Conservation (phyloP, 768 basidiomycete genomes). For the Podaxis carcinomalis region DNA sequence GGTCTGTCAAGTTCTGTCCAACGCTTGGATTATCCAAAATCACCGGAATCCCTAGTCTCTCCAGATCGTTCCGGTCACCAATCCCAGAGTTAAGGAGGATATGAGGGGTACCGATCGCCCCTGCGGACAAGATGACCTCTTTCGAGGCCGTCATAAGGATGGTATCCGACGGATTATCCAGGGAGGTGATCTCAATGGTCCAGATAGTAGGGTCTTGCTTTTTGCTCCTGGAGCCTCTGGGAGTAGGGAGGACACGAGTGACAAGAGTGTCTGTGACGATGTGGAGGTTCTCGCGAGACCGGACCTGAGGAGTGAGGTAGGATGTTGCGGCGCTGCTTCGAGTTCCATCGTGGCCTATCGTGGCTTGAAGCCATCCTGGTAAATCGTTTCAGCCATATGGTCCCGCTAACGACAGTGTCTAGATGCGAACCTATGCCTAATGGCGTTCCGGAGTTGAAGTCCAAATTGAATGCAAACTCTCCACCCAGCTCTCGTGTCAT, state of each 20-base stretch:
- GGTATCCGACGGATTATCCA: not conserved
- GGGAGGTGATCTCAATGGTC: slow-evolving; percentile 5
- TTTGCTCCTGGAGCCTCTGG: not conserved
- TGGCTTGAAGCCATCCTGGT: slow-evolving; percentile 8
- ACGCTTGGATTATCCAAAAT: slow-evolving; percentile 65
- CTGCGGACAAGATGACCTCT: slow-evolving; percentile 13
- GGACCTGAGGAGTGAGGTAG: slow-evolving; percentile 1
- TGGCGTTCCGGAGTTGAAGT: slow-evolving; percentile 12
- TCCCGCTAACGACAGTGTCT: not conserved
- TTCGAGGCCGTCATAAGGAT: slow-evolving; percentile 9
- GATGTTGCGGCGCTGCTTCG: slow-evolving; percentile 12
- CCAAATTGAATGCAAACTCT: slow-evolving; percentile 12
- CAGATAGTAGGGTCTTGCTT: not conserved
- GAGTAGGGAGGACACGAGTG: slow-evolving; percentile 4
- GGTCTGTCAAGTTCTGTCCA: slow-evolving; percentile 73
- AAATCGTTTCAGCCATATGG: not conserved
- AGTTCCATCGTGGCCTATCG: slow-evolving; percentile 12
- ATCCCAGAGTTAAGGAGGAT: slow-evolving; percentile 16
- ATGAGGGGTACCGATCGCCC: slow-evolving; percentile 12
- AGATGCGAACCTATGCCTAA: slow-evolving; percentile 11
- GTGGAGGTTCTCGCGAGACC: slow-evolving; percentile 4
- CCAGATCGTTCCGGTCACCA: slow-evolving; percentile 8
- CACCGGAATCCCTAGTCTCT: not conserved
- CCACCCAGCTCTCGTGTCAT: slow-evolving; percentile 24
- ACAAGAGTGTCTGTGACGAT: slow-evolving; percentile 9